These are phyloP conservation scores for Ceratobasidium sp. DNA, from an alignment of 1,284 basidiomycete genomes.

Conservation along the genomic window DNA sequence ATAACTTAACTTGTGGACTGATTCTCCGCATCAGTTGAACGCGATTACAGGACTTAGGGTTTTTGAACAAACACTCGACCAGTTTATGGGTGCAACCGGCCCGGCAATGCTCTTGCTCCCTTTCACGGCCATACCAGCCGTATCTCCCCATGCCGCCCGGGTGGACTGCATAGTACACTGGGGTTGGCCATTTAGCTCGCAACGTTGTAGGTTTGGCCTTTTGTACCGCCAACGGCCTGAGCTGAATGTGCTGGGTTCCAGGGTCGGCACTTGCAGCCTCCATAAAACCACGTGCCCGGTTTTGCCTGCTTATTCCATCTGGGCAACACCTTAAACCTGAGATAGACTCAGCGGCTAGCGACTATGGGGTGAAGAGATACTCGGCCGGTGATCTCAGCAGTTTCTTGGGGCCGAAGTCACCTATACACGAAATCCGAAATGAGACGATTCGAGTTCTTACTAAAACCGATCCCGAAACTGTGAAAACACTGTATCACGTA, in stretches of 20 bases:
- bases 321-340: background rate
- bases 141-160: background rate
- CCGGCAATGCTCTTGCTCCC: slow-evolving; percentile 3
- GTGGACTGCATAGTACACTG: slow-evolving; percentile 26
- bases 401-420: slow-evolving; percentile 11
- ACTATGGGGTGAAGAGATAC: slow-evolving; percentile 17
- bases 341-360: background rate
- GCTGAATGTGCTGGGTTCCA: background rate
- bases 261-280: background rate
- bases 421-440: background rate
- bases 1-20: background rate
- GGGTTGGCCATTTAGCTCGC: background rate
- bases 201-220: background rate
- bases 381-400: background rate
- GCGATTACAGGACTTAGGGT: background rate
- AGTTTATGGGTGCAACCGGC: background rate
- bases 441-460: background rate
- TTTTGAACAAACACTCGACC: background rate
- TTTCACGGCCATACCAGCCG: background rate
- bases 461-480: background rate
- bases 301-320: slow-evolving; percentile 3
- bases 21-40: background rate
- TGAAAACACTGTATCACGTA: slow-evolving; percentile 6
- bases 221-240: too few relatives aligned
- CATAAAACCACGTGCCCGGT: background rate